Conservation (phyloP, 768 basidiomycete genomes). For the Fomitopsis pulvina region DNA sequence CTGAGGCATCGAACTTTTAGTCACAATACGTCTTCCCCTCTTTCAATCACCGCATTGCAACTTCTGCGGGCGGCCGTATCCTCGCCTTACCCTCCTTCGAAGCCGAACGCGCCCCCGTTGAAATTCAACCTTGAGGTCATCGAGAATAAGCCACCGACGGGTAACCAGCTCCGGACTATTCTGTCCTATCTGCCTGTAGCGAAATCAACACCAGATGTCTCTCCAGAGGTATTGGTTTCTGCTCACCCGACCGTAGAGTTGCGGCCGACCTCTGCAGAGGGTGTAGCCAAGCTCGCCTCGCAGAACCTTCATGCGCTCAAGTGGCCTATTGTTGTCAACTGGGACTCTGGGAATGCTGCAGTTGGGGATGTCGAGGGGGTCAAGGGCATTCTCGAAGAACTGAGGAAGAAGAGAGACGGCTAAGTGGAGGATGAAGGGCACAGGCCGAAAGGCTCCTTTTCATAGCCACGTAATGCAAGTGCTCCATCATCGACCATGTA, state of each 20-base stretch:
- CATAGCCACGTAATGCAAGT: no score
- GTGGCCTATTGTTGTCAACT: slow-evolving; percentile 80
- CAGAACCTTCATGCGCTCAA: slow-evolving; percentile 57
- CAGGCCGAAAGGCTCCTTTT: slow-evolving; percentile 52
- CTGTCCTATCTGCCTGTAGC: slow-evolving; percentile 45
- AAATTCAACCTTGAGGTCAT: slow-evolving; percentile 68
- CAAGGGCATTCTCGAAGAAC: slow-evolving; percentile 53
- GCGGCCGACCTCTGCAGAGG: slow-evolving; percentile 35
- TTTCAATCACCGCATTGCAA: slow-evolving; percentile 54
- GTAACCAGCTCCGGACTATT: slow-evolving; percentile 65
- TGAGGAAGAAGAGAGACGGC: slow-evolving; percentile 64
- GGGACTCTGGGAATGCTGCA: slow-evolving; percentile 57
- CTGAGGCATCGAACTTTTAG: slow-evolving; percentile 27
- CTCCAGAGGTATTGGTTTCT: slow-evolving; percentile 43
- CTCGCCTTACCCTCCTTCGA: slow-evolving; percentile 52
- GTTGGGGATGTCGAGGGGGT: slow-evolving; percentile 68
- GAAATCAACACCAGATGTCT: slow-evolving; percentile 5
- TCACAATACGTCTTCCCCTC: slow-evolving; percentile 59
- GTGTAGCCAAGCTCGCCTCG: slow-evolving; percentile 42
- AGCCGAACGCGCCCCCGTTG: slow-evolving; percentile 42
- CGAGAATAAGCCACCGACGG: slow-evolving; percentile 53
- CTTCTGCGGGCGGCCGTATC: slow-evolving; percentile 55
- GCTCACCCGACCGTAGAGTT: slow-evolving; percentile 46
- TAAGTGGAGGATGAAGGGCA: slow-evolving; percentile 40
- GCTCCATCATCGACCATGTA: no score